A percentile compares a stretch with the other conserved stretches of the same genome.
Conservation (phyloP, 1,284 basidiomycete genomes). For the Ustilago crameri region DNA sequence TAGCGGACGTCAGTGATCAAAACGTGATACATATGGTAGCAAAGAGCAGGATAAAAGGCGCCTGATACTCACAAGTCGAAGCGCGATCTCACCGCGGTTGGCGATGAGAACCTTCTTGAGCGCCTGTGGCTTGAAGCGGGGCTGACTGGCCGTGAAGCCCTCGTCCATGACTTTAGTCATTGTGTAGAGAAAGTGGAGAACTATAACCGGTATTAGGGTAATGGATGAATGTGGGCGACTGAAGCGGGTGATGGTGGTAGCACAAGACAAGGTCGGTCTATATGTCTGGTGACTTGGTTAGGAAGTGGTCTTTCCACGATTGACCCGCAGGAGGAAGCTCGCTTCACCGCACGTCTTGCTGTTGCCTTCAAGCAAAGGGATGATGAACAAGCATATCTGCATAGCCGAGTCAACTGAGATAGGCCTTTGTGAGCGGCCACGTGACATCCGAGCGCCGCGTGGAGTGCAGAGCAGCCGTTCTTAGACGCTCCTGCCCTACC, state of each 20-base stretch:
- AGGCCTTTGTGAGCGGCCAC: not conserved
- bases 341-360: too few relatives aligned
- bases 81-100: slow-evolving; percentile 74
- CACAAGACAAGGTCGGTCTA: too few relatives aligned
- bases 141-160: slow-evolving; percentile 23
- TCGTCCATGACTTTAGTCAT: slow-evolving; percentile 5
- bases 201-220: not conserved
- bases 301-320: too few relatives aligned
- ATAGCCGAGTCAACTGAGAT: slow-evolving; percentile 7
- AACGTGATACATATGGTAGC: too few relatives aligned
- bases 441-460: not conserved
- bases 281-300: too few relatives aligned
- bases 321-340: too few relatives aligned
- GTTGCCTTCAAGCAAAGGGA: too few relatives aligned
- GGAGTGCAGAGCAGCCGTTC: too few relatives aligned
- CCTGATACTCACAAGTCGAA: slow-evolving; percentile 70
- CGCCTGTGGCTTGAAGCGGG: slow-evolving; percentile 15
- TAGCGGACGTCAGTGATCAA: not conserved
- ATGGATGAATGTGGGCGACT: not conserved
- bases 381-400: not conserved
- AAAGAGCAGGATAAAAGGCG: too few relatives aligned
- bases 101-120: slow-evolving; percentile 64
- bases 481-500: too few relatives aligned
- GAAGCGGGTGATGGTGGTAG: too few relatives aligned
- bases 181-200: not conserved